These are phyloP conservation scores for Auxenochlorella pyrenoidosa DNA, from an alignment of 139 green algal genomes.

Conservation along the genomic window DNA sequence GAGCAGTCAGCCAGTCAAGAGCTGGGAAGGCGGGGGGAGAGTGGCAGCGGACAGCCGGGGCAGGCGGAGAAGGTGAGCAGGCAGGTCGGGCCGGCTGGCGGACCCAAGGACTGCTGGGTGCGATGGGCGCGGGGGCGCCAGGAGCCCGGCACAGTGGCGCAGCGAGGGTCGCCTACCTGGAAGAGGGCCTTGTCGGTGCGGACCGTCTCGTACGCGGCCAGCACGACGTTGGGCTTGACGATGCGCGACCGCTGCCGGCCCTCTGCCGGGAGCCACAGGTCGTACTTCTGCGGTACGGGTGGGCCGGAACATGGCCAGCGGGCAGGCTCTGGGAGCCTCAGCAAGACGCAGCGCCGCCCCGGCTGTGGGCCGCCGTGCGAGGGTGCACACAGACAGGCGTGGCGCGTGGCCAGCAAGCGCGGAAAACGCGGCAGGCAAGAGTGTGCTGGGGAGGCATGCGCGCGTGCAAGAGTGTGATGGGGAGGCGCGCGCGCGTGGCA, in stretches of 20 bases:
- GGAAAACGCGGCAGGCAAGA: too few species aligned
- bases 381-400: too few species aligned
- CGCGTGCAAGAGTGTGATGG: too few species aligned
- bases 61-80: neutral
- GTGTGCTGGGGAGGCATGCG: too few species aligned
- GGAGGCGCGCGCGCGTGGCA: too few species aligned
- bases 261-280: conserved; percentile 25
- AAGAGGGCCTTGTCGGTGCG: conserved; percentile 53
- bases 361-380: too few species aligned
- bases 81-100: too few species aligned
- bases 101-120: neutral
- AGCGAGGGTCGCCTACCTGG: conserved; percentile 17
- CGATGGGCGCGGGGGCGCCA: neutral
- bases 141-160: too few species aligned
- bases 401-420: too few species aligned
- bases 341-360: too few species aligned
- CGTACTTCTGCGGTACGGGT: conserved; percentile 68
- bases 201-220: conserved; percentile 80
- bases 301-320: neutral
- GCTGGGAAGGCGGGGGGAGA: neutral
- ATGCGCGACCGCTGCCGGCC: neutral
- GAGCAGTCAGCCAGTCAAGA: too few species aligned
- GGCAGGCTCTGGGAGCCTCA: too few species aligned
- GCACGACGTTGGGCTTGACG: conserved; percentile 77
- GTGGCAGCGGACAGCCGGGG: neutral